Conservation (phyloP, 768 basidiomycete genomes). For the Termitomyces sp. region DNA sequence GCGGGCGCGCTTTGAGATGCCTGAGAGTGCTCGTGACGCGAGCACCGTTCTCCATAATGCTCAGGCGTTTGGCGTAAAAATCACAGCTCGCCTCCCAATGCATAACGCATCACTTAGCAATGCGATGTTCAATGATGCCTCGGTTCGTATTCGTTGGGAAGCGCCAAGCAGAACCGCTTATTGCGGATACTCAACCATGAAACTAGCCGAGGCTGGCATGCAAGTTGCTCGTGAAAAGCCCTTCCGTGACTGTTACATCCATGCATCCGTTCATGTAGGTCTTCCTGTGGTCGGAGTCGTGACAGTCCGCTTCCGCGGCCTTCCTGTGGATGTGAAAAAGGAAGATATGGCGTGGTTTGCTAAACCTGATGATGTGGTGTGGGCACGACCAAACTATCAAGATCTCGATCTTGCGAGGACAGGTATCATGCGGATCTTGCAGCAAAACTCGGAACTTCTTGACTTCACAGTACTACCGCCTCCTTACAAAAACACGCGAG, state of each 20-base stretch:
- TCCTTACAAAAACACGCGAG: conserved; percentile 37
- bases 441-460: conserved; percentile 21
- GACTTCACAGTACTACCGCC: conserved; percentile 44
- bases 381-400: conserved; percentile 41
- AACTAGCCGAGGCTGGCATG: conserved; percentile 48
- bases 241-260: conserved; percentile 34
- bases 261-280: conserved; percentile 48
- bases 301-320: conserved; percentile 53
- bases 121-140: conserved; percentile 44
- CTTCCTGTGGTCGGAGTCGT: conserved; percentile 52
- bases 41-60: conserved; percentile 44
- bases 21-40: conserved; percentile 49
- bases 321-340: conserved; percentile 41
- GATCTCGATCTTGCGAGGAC: conserved; percentile 32
- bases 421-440: conserved; percentile 36
- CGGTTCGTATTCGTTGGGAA: conserved; percentile 56
- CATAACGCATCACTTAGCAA: conserved; percentile 29
- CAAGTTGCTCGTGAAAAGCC: conserved; percentile 27
- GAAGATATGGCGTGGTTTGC: conserved; percentile 41
- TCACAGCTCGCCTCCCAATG: conserved; percentile 43
- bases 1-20: conserved; percentile 41
- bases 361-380: conserved; percentile 42
- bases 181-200: conserved; percentile 51
- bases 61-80: conserved; percentile 27
- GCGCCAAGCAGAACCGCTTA: conserved; percentile 53